Base-by-base conservation (phyloP, 768 basidiomycete species). In the Fistulinella prunicolor region DNA sequence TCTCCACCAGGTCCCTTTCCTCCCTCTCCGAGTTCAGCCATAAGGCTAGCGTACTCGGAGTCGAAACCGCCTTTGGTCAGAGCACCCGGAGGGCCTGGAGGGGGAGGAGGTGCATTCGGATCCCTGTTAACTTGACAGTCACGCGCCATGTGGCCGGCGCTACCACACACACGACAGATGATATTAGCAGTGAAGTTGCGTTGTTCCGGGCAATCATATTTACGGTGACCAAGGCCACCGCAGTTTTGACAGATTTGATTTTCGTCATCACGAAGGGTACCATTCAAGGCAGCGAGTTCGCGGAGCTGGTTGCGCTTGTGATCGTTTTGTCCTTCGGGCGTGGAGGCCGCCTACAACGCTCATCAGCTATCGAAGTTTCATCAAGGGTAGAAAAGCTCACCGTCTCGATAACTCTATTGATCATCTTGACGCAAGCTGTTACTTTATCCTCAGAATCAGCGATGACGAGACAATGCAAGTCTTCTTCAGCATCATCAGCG, bases 241-340 rank as follows among this genome's bases (percentile, higher is more conserved):
- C 90, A 94, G 64, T 95, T 95, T 73, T 98, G 94, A 73, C 96
- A 99, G 53, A 97, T 85, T 71, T 99, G 96, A 64, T 98, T 98
- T 74, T 99, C 96, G 67, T 99, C 96, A 63, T 99, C 96, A 59
- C 96, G 94, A 47, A 99, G 85, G 38, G 96, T 99, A 72, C 96
- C 96, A 64, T 99, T 99, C 47, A 99, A 74, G 17, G 94, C 94
- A 16, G 96, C 96, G 38, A 99, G 80, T 67, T 99, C 96, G 59
- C 96, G 90, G 38, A 99, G 83, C 71, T 99, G 96, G 63, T 95
- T 97, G 44, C 95, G 89, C 69, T 99, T 99, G 75, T 99, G 96
- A 61, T 96, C 95, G 66, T 99, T 99, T 72, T 99, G 94, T 24
- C 94, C 96, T 75, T 99, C 96, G 6, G 96, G 96, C 7, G 94